Evolutionary conservation across 257 asterid genomes (phyloP), one percentile per base, ranked within the genome.

Genomic region (Solanum pimpinellifolium): DNA sequence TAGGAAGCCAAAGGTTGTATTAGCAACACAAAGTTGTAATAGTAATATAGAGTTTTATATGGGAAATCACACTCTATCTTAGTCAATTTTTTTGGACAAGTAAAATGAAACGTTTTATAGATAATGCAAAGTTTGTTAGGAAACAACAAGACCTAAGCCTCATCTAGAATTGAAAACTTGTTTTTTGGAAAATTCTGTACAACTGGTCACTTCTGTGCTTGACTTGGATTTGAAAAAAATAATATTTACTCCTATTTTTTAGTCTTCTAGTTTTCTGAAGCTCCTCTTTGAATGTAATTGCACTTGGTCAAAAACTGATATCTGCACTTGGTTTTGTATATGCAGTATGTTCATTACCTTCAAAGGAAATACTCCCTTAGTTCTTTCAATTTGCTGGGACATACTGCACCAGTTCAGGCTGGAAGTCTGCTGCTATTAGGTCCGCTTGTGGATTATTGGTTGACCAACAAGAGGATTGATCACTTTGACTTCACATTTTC

Each of bases 371-470:
- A 96, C 83, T 95, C 99, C 69, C 98, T 97, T 86, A 92, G 96
- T 85, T 97, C 99, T 85, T 97, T 97, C 94, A 97, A 94, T 92
- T 96, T 97, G 84, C 96, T 97, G 89, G 99, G 99, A 72, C 99
- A 97, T 91, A 96, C 99, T 42, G 99, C 99, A 87, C 99, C 99
- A 25, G 97, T 91, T 74, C 99, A 96, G 92, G 99, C 99, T 88
- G 99, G 89, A 80, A 91, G 99, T n/a, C 90, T 97, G 86, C 89
- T 97, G 89, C 81, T 95, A 88, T 5, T 96, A 77, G 99, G 99
- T 87, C 99, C 99, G 10, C 92, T 97, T 90, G 90, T 97, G 88
- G 99, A 97, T 94, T 81, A 81, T 81, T 96, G 98, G 99, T 90
- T 97, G 94, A 97, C 99, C 47, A 89, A 88, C 95, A 95, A 94